Evolutionary conservation across 179 eudicot genomes (phyloP), one percentile per base, ranked within the genome.

Genomic region (Silene noctiflora): DNA sequence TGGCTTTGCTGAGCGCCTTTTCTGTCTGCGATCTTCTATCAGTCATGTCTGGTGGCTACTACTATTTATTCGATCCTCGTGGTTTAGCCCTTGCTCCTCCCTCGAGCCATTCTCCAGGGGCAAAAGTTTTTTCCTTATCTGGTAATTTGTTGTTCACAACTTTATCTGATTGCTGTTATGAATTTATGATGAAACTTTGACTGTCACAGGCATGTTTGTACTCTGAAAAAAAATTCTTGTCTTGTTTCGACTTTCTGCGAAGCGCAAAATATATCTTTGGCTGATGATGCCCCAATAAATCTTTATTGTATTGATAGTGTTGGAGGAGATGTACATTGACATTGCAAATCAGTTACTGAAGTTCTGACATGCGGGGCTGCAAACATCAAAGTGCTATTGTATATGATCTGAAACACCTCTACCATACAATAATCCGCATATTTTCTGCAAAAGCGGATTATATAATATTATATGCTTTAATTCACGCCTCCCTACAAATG

Each of bases 51-150:
- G 91, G 87, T 76, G 98, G 96, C 60, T 86, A 72, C 86, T 90
- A 91, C 81, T 94, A 94, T 79, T 84, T 96, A 74, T 94, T 96
- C 81, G 99, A 96, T 88, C 98, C 99, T 24, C 90, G 87, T 68
- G 99, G 99, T 63, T 79, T 88, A 79, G 96, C 89, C 73, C 84
- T 96, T 85, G 77, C 88, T 44, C 81, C 84, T 83, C 89, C 97
- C 58, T 86, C 97, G 79, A 82, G 87, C 78, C 88, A 84, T 78
- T 85, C 90, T 82, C 97, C 97, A 69, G 87, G 90, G 17, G 98
- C 94, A 22, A 96, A 93, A 84, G 85, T 93, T 80, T 96, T 96
- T 81, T 87, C 96, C 76, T 83, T 96, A 85, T 84, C 76, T 76
- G 99, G 98, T 96, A 96, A 51, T 63, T 31, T 71, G 46, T 74